These are phyloP conservation scores for Serpula lacrymans DNA, from an alignment of 768 basidiomycete species.

Conservation along the genomic window DNA sequence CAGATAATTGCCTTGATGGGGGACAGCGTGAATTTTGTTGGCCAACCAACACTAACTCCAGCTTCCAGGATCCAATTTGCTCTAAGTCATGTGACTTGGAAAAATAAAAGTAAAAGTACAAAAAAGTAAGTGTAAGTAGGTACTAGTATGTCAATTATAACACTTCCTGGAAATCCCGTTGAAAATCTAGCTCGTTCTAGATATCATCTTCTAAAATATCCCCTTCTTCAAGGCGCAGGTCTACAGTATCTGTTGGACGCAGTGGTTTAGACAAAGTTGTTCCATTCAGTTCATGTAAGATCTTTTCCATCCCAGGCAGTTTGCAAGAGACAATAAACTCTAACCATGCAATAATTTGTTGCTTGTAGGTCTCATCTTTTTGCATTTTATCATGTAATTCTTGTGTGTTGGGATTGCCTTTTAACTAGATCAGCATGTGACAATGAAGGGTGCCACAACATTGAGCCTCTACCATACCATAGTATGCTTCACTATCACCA, in stretches of 20 bases:
- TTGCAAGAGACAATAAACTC: neutral
- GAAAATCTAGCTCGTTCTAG: too few relatives aligned
- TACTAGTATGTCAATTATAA: too few relatives aligned
- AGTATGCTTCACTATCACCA: slow-evolving; percentile 29
- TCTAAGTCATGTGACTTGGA: too few relatives aligned
- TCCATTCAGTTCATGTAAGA: neutral
- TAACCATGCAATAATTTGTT: neutral
- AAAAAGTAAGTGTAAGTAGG: too few relatives aligned
- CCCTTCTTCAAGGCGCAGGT: neutral
- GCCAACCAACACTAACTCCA: too few relatives aligned
- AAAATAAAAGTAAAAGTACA: too few relatives aligned
- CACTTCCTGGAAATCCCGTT: too few relatives aligned
- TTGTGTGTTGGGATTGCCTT: slow-evolving; percentile 4
- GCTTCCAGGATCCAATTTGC: too few relatives aligned
- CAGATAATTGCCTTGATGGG: too few relatives aligned
- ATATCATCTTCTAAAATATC: too few relatives aligned
- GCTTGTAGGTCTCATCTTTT: neutral
- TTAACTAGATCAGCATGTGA: slow-evolving; percentile 36
- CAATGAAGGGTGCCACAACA: slow-evolving; percentile 36
- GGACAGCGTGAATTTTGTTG: too few relatives aligned
- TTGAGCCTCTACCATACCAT: slow-evolving; percentile 40
- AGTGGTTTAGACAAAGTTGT: neutral
- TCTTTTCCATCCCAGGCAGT: neutral
- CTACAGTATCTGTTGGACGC: neutral
- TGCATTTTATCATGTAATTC: neutral